Base-by-base conservation (phyloP, 1,139 yeast species). In the Magnusiomyces fungicola region DNA sequence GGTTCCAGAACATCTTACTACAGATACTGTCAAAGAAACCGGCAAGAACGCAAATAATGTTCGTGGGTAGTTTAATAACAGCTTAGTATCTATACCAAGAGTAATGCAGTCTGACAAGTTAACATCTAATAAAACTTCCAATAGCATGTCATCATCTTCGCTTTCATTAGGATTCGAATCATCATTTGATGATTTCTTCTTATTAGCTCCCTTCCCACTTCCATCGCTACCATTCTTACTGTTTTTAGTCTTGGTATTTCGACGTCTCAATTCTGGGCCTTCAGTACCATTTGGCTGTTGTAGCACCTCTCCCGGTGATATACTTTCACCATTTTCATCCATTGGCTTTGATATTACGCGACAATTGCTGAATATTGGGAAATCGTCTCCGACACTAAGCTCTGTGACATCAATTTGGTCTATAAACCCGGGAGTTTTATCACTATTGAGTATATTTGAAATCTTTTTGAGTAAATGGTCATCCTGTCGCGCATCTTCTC, bases 331-430 rank as follows among this genome's bases (percentile, higher is more conserved):
- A n/a, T n/a, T n/a, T n/a, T n/a, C n/a, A n/a, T n/a, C 18, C 14
- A 22, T 38, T n/a, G 25, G 19, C 23, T 38, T 38, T 14, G 44
- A 12, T 53, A 75, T 76, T 25, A 94, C 86, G 46, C 95, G 76
- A 67, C 99, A 92, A 64, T 94, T 92, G 53, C 96, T 84, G 63
- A 92, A 86, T 46, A 92, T 87, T 1, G 99, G 99, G 62, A 83
- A 94, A 64, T 90, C 97, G 62, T 89, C 88, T 36, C 99, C 99
- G 52, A 92, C 82, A 61, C 90, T 94, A 29, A 92, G 79, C 60
- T 90, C 97, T 1, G 94, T 86, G 46, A 94, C 80, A 53, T 76
- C 77, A 42, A 92, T 82, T 24, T 77, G 75, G 61, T 84, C 97
- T 49, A 94, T 67, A 64, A 82, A 92, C 51, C 84, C 92, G 0